phyloP scores from a whole-genome alignment of 2,329 filamentous ascomycete species.

The Venturiaceae sp. region DNA sequence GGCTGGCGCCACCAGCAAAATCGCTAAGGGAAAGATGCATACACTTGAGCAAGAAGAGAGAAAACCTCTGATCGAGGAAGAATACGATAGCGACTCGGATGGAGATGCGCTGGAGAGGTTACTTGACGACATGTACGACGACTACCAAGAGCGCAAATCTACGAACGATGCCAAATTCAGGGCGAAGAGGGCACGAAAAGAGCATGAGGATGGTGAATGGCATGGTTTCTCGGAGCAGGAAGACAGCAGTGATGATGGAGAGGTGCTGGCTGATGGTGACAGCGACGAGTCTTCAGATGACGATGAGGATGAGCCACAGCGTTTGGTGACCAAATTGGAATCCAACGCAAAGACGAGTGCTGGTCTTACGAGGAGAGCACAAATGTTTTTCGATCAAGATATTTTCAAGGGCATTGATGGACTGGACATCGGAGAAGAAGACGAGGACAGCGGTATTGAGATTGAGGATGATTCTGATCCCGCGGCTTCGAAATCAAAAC shows the following conservation, averaged over 20 bases:
- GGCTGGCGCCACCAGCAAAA: slow-evolving; percentile 56
- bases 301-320: slow-evolving; percentile 39
- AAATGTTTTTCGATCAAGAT: slow-evolving; percentile 87
- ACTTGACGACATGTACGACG: slow-evolving; percentile 78
- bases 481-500: not conserved
- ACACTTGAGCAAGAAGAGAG: slow-evolving; percentile 42
- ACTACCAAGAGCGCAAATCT: slow-evolving; percentile 72
- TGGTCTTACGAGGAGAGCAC: slow-evolving; percentile 73
- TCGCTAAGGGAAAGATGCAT: slow-evolving; percentile 72
- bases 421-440: slow-evolving; percentile 40
- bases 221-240: slow-evolving; percentile 68
- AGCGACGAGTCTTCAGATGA: slow-evolving; percentile 54
- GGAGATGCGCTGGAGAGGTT: slow-evolving; percentile 75
- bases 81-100: slow-evolving; percentile 34
- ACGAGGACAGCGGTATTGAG: slow-evolving; percentile 32
- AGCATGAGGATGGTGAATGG: slow-evolving; percentile 82
- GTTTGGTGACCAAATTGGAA: slow-evolving; percentile 54
- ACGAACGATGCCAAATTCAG: slow-evolving; percentile 77
- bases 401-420: slow-evolving; percentile 80
- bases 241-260: slow-evolving; percentile 44
- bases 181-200: slow-evolving; percentile 77
- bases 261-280: slow-evolving; percentile 47
- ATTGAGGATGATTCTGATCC: slow-evolving; percentile 9
- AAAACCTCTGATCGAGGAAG: slow-evolving; percentile 30
- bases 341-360: slow-evolving; percentile 34